Evolutionary conservation across 1,139 yeast genomes (phyloP), one percentile per base, ranked within the genome.

Genomic region (Lodderomyces oxycetoniae): DNA sequence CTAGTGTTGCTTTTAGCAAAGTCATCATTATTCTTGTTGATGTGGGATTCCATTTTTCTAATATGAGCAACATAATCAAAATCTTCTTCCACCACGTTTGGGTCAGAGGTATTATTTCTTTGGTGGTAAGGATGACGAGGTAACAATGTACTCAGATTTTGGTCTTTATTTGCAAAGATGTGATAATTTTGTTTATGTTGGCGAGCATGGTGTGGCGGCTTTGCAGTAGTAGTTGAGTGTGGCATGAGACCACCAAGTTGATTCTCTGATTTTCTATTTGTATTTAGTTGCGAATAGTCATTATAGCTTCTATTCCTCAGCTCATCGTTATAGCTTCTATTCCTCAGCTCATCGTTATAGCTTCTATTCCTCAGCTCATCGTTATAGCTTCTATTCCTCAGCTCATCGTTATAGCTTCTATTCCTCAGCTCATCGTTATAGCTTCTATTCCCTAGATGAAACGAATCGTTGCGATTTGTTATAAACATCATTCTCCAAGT

Each of bases 401-500:
- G 7, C 7, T 19, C 22, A 7, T 7, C 7, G 10, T 19, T 10
- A 6, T 11, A 24, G n/a, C 12, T 14, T 24, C 6, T 6, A 24
- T 6, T 24, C 7, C 14, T n/a, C 7, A 7, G 7, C 22, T 7
- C 10, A 7, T 19, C 22, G 10, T 10, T 12, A 8, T 12, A 14
- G 9, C 26, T 29, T 12, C 26, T 22, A 5, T 16, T 21, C n/a
- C n/a, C n/a, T n/a, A n/a, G n/a, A n/a, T n/a, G n/a, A n/a, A n/a
- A n/a, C n/a, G n/a, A n/a, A n/a, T n/a, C n/a, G n/a, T 12, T n/a
- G n/a, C n/a, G n/a, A n/a, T n/a, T n/a, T n/a, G n/a, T n/a, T 49
- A 82, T 62, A 34, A 71, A 74, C 88, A 86, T 81, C 77, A 87
- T 72, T 42, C 95, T 60, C 95, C 95, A 86, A 9, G 93, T 79